phyloP scores from a whole-genome alignment of 1,284 basidiomycete species.

The Wolfiporia cocos region DNA sequence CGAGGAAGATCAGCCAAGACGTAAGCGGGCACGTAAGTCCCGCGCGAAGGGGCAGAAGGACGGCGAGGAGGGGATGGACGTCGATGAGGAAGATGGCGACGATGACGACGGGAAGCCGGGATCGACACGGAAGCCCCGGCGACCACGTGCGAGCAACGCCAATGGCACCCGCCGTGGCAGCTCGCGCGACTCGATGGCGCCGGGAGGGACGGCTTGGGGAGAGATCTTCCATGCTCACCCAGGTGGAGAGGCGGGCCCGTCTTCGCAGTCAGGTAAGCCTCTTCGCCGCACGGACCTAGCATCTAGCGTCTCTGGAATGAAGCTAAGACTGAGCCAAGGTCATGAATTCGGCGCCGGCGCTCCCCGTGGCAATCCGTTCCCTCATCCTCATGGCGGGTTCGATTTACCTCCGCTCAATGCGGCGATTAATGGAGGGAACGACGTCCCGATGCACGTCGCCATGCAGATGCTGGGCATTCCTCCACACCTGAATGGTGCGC shows the following conservation, averaged over 20 bases:
- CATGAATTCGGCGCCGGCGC: constrained; percentile 21
- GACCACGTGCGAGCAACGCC: neutral
- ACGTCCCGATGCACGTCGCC: constrained; percentile 16
- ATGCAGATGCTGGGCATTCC: constrained; percentile 26
- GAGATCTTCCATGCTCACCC: constrained; percentile 18
- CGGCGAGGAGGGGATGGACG: constrained; percentile 30
- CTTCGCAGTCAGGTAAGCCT: constrained; percentile 10
- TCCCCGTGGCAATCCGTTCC: constrained; percentile 24
- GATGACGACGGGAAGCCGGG: constrained; percentile 35
- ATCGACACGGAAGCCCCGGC: constrained; percentile 2
- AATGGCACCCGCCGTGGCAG: constrained; percentile 5
- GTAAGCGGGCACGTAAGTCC: constrained; percentile 44
- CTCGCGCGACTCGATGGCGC: constrained; percentile 15
- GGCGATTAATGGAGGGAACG: constrained; percentile 29
- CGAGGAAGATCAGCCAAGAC: constrained; percentile 51
- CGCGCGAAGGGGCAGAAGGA: constrained; percentile 33
- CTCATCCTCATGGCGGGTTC: constrained; percentile 40
- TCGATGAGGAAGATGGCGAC: constrained; percentile 42
- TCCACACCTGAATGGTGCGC: constrained; percentile 26
- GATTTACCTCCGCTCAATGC: constrained; percentile 55
- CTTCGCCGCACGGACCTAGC: neutral
- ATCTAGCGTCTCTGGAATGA: constrained; percentile 10
- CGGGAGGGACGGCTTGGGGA: constrained; percentile 17
- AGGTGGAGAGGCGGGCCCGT: constrained; percentile 13
- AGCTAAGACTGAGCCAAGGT: constrained; percentile 6